Conservation (phyloP, 257 asterid genomes). For the Catharanthus roseus region DNA sequence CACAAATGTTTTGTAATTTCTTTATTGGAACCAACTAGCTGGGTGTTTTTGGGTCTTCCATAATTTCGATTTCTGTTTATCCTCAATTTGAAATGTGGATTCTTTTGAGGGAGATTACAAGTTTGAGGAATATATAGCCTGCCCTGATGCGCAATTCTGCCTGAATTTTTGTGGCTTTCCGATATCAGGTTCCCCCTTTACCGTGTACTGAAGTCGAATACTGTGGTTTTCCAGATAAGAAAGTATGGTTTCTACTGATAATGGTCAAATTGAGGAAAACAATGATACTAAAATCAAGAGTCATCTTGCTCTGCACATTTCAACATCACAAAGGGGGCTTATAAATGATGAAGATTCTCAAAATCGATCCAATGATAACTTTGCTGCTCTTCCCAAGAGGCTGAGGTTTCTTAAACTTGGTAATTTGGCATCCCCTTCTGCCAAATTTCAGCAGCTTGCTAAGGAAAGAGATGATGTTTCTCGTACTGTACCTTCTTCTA, state of each 20-base stretch:
- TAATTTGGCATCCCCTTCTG: constrained; percentile 57
- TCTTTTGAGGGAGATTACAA: background rate
- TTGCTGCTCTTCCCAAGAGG: constrained; percentile 37
- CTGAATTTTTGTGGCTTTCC: background rate
- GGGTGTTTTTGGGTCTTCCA: background rate
- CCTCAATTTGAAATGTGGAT: background rate
- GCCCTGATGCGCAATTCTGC: background rate
- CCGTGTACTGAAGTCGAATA: background rate
- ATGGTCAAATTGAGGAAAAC: constrained; percentile 39
- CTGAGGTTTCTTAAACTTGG: constrained; percentile 47
- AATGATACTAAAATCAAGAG: constrained; percentile 23
- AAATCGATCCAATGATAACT: constrained; percentile 18
- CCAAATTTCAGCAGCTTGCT: constrained; percentile 59
- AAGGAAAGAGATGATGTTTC: constrained; percentile 58
- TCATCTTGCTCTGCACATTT: constrained; percentile 35
- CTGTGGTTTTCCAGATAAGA: background rate
- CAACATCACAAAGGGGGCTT: constrained; percentile 60
- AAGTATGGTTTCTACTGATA: constrained; percentile 49
- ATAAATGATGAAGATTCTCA: constrained; percentile 34
- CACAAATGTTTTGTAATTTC: background rate
- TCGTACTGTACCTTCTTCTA: constrained; percentile 67
- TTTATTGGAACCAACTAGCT: background rate
- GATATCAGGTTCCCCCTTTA: background rate
- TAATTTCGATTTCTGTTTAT: background rate
- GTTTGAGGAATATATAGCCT: background rate